Evolutionary conservation across 768 basidiomycete genomes (phyloP).

Genomic region (Rhizopogon salebrosus): DNA sequence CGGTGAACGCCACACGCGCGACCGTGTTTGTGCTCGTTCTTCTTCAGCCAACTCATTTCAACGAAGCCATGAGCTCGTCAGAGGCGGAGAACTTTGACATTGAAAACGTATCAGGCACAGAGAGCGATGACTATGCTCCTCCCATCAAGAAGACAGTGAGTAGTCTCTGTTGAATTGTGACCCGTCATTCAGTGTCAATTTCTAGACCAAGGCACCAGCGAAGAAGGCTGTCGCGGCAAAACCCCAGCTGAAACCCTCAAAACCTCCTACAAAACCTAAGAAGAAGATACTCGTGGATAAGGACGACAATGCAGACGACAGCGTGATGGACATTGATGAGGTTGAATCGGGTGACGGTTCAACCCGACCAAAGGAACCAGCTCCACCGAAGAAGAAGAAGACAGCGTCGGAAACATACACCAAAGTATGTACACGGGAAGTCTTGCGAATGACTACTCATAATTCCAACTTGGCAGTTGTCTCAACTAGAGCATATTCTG

Average conservation of each 20-base stretch:
- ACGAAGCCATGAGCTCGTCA: constrained; percentile 60
- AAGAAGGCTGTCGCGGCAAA: constrained; percentile 37
- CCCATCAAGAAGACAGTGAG: constrained; percentile 48
- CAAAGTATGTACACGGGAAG: constrained; percentile 51
- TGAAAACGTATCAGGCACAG: constrained; percentile 50
- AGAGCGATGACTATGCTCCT: constrained; percentile 66
- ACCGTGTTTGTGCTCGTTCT: too few relatives aligned
- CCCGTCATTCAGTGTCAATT: constrained; percentile 13
- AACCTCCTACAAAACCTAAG: constrained; percentile 50
- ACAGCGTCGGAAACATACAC: constrained; percentile 87
- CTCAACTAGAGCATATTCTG: constrained; percentile 92
- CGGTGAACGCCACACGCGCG: too few relatives aligned
- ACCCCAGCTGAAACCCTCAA: constrained; percentile 34
- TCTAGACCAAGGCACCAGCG: constrained; percentile 28
- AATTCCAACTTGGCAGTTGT: constrained; percentile 49
- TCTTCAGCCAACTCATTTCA: constrained; percentile 8
- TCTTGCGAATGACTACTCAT: background rate
- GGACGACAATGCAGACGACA: constrained; percentile 55
- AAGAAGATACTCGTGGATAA: constrained; percentile 67
- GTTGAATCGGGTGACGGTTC: constrained; percentile 33
- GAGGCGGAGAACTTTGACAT: constrained; percentile 67
- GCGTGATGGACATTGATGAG: constrained; percentile 37
- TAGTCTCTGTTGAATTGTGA: background rate
- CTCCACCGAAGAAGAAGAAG: constrained; percentile 61
- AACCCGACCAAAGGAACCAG: constrained; percentile 15